Percentiles rank a stretch among this genome's conserved stretches.
Evolutionary conservation across 805 yeast species (phyloP).

Genomic region (Scheffersomyces amazonensis): DNA sequence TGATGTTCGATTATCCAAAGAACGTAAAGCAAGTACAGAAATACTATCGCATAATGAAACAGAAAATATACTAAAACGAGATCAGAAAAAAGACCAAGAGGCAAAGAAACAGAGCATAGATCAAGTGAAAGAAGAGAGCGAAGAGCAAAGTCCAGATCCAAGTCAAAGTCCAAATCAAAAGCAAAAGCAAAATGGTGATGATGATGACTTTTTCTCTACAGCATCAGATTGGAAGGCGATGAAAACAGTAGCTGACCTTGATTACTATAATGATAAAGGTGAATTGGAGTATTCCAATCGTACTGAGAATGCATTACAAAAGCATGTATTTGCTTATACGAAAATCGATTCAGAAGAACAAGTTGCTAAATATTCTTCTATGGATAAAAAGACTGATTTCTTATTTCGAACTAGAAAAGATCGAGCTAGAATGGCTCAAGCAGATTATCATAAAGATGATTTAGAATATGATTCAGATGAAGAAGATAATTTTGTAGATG

Average conservation of each 20-base stretch:
- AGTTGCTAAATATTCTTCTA: conserved; percentile 60
- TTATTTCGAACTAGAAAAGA: conserved; percentile 32
- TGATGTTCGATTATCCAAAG: background rate
- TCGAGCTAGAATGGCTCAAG: conserved; percentile 17
- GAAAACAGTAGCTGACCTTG: conserved; percentile 75
- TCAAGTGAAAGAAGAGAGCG: conserved; percentile 2
- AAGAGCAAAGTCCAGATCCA: background rate
- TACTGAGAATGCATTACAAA: conserved; percentile 26
- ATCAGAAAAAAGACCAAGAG: background rate
- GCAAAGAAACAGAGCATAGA: too few species aligned
- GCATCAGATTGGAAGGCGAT: conserved; percentile 75
- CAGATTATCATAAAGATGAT: conserved; percentile 20
- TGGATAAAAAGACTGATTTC: conserved; percentile 53
- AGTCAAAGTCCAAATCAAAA: background rate
- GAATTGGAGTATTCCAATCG: conserved; percentile 45
- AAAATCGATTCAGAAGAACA: conserved; percentile 86
- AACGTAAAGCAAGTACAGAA: background rate
- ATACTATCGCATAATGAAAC: too few species aligned
- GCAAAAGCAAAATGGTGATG: conserved; percentile 10
- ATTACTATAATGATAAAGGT: conserved; percentile 80
- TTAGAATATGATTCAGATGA: conserved; percentile 8
- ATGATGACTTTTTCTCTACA: conserved; percentile 40
- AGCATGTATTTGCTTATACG: conserved; percentile 65
- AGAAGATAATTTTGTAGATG: conserved; percentile 17
- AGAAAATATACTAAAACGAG: background rate